phyloP scores from a whole-genome alignment of 495 filamentous ascomycete species.

The Apiosordaria backusii region DNA sequence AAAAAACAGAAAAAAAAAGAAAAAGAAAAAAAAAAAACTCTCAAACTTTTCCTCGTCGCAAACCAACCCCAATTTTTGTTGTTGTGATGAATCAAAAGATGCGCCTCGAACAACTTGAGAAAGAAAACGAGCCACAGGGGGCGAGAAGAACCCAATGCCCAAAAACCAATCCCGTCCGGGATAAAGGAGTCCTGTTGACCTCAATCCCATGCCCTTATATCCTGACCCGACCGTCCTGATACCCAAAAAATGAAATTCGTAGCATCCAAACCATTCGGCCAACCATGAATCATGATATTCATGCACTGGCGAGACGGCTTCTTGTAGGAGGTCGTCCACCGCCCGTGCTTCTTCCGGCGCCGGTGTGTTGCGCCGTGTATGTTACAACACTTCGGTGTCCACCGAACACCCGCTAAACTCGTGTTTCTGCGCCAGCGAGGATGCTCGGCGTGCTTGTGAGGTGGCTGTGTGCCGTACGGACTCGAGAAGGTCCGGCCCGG shows the following conservation, averaged over 20 bases:
- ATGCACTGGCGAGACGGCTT: conserved; percentile 5
- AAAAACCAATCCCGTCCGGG: conserved; percentile 14
- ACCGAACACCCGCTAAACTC: conserved; percentile 17
- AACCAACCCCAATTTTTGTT: conserved; percentile 8
- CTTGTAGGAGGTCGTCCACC: neutral
- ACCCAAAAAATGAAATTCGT: conserved; percentile 24
- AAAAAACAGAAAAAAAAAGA: conserved; percentile 13
- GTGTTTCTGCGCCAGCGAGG: conserved; percentile 14
- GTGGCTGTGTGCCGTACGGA: conserved; percentile 10
- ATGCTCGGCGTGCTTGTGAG: conserved; percentile 21
- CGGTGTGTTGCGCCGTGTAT: neutral
- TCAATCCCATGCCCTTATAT: conserved; percentile 17
- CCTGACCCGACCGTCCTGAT: conserved; percentile 14
- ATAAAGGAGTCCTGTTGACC: conserved; percentile 25
- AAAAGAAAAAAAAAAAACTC: conserved; percentile 13
- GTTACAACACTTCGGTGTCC: conserved; percentile 7
- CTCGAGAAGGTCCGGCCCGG: conserved; percentile 29
- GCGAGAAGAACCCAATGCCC: conserved; percentile 7
- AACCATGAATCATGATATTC: conserved; percentile 25
- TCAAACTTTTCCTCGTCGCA: conserved; percentile 17
- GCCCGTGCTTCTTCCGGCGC: neutral
- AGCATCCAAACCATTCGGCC: conserved; percentile 20
- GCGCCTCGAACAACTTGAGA: neutral
- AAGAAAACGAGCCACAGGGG: conserved; percentile 1
- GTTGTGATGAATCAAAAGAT: conserved; percentile 7